Percentiles rank a stretch among this genome's conserved stretches.
phyloP scores from a whole-genome alignment of 2,329 filamentous ascomycete species.

The Phyllosticta capitalensis region DNA sequence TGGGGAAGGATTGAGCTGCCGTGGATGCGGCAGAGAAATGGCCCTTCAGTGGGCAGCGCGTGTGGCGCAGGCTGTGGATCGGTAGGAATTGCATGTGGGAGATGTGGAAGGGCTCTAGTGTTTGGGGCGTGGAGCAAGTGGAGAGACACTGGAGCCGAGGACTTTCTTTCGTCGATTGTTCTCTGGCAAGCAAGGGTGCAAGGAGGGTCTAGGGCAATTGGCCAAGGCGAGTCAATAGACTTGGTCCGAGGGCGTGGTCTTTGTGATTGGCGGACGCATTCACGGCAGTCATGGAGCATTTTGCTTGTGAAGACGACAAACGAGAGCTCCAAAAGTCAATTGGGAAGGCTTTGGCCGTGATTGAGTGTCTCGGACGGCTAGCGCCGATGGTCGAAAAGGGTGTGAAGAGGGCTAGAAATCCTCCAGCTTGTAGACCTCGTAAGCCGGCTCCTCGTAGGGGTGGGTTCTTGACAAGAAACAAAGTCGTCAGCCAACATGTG shows the following conservation, averaged over 20 bases:
- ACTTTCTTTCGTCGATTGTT: neutral
- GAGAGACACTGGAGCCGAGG: neutral
- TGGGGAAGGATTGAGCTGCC: no score
- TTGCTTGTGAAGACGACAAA: no score
- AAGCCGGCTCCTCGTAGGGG: slow-evolving; percentile 37
- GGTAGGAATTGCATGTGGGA: neutral
- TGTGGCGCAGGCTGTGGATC: neutral
- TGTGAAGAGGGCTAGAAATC: slow-evolving; percentile 23
- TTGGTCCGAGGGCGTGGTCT: neutral
- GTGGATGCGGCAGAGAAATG: neutral
- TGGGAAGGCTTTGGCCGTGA: neutral
- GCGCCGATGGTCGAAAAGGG: neutral
- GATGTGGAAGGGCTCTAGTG: neutral
- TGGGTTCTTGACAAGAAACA: slow-evolving; percentile 26
- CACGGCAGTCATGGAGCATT: neutral
- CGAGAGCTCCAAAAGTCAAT: neutral
- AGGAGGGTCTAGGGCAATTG: neutral
- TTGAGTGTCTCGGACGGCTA: neutral
- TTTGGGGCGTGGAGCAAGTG: neutral
- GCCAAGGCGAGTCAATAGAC: neutral
- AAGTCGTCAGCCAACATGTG: slow-evolving; percentile 8
- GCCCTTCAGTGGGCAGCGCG: neutral
- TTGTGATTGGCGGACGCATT: neutral
- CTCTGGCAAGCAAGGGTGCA: neutral
- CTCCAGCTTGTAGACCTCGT: slow-evolving; percentile 38